Evolutionary conservation across 495 filamentous ascomycete species (phyloP), one percentile per base, ranked within the genome.

Genomic region (Aspergillus olivimuriae): DNA sequence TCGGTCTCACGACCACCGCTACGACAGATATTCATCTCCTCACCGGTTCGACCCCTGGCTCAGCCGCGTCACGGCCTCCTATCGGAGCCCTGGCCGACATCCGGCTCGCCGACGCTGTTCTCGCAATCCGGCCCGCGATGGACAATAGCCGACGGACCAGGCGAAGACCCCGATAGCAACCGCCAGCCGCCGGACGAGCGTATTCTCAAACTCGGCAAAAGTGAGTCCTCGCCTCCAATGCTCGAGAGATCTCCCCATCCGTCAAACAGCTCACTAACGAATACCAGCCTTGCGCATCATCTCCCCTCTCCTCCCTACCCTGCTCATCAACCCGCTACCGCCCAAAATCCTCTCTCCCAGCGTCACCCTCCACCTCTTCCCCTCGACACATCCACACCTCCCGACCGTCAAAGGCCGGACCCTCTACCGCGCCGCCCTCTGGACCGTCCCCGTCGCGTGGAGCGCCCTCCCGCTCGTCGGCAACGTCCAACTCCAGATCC

Each of bases 401-500:
- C 92, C 92, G 36, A 85, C 81, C 7, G 94, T 96, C 38, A 83
- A 86, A 4, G 92, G 92, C 33, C 79, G 87, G 22, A 85, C 95
- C 11, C 81, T 87, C 22, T 98, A 98, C 61, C 83, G 83, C 32
- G 90, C 92, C 15, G 92, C 92, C 2, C 71, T 98, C 12, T 96
- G 90, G 90, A 95, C 92, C 2, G 83, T 89, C 1, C 92, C 92
- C 0, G 79, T 98, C 18, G 94, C 90, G 14, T 98, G 92, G 92
- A 90, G 94, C 52, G 81, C 84, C 28, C 73, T 98, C 0, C 92
- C 92, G 8, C 72, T 95, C 0, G 74, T 96, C 18, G 89, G 90
- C 26, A 94, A 94, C 55, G 86, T 94, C 4, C 81, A 81, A 48
- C 76, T 98, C 2, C 79, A 86, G 40, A 94, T 98, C 21, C 64